A percentile compares a stretch with the other conserved stretches of the same genome.
phyloP scores from a whole-genome alignment of 2,329 filamentous ascomycete species.

The Colletotrichum sp. region DNA sequence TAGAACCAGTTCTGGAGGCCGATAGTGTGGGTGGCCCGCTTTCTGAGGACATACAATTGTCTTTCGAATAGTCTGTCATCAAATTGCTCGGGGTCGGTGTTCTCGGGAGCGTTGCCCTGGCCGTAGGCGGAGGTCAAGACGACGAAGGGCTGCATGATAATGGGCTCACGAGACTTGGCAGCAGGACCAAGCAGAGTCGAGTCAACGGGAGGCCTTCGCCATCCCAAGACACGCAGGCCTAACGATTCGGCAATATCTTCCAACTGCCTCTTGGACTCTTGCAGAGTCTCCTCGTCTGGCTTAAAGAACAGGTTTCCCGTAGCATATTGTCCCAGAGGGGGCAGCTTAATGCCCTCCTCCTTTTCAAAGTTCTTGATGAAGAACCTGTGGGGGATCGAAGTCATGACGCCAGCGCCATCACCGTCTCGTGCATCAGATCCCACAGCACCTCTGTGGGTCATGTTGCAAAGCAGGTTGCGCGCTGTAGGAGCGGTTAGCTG shows the following conservation, averaged over 20 bases:
- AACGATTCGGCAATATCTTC: conserved; percentile 91
- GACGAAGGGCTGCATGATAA: conserved; percentile 94
- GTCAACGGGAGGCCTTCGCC: conserved; percentile 94
- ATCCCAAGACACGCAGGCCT: conserved; percentile 89
- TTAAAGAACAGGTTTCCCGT: conserved; percentile 99
- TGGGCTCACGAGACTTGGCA: conserved; percentile 90
- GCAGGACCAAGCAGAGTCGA: conserved; percentile 92
- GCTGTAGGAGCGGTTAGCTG: conserved; percentile 54
- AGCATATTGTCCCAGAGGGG: conserved; percentile 90
- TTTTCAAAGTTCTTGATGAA: conserved; percentile 98
- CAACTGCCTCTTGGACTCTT: conserved; percentile 90
- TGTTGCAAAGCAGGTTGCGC: conserved; percentile 96
- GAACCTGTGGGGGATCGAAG: conserved; percentile 97
- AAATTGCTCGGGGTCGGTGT: conserved; percentile 79
- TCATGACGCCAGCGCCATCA: conserved; percentile 99
- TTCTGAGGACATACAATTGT: conserved; percentile 92
- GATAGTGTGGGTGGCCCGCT: conserved; percentile 93
- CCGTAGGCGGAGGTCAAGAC: conserved; percentile 88
- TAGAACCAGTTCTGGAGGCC: conserved; percentile 99
- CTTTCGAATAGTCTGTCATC: conserved; percentile 88
- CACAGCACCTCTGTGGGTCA: conserved; percentile 98
- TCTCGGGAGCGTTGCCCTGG: conserved; percentile 76
- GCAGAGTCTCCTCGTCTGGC: conserved; percentile 87
- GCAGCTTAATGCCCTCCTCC: conserved; percentile 86
- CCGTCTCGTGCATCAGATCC: conserved; percentile 97